Conservation (phyloP, 202 grass and related monocot genomes). For the Schoenoplectus triqueter region DNA sequence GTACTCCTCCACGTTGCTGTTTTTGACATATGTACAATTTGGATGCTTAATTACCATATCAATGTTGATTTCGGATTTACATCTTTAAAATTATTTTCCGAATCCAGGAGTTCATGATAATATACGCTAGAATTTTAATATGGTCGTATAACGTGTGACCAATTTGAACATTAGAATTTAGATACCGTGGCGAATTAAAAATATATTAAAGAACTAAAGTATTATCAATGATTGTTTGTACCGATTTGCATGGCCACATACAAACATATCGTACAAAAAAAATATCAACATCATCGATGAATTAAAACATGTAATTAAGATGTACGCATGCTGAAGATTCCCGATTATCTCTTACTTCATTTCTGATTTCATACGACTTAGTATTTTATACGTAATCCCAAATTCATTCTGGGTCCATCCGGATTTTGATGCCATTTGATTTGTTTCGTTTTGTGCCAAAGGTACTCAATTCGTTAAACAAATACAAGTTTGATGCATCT, state of each 20-base stretch:
- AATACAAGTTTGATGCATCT: background rate
- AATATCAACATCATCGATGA: background rate
- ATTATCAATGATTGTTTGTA: background rate
- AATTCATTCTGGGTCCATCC: background rate
- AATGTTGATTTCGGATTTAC: too few relatives aligned
- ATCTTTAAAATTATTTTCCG: too few relatives aligned
- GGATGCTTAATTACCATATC: too few relatives aligned
- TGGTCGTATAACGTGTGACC: too few relatives aligned
- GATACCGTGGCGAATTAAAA: too few relatives aligned
- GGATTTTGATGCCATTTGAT: conserved; percentile 7
- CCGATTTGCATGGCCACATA: background rate
- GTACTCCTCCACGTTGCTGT: too few relatives aligned
- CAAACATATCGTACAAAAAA: background rate
- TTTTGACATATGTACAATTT: too few relatives aligned
- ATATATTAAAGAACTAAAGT: too few relatives aligned
- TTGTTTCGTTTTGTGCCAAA: background rate
- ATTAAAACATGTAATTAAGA: background rate
- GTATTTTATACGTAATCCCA: conserved; percentile 13
- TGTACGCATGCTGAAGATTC: background rate
- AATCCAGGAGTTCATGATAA: too few relatives aligned
- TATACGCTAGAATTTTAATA: too few relatives aligned
- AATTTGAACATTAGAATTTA: too few relatives aligned
- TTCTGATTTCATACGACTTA: background rate
- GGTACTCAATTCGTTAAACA: background rate
- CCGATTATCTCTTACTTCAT: background rate